These are phyloP conservation scores for Quercus suber DNA, from an alignment of 306 rosid species.

Conservation along the genomic window DNA sequence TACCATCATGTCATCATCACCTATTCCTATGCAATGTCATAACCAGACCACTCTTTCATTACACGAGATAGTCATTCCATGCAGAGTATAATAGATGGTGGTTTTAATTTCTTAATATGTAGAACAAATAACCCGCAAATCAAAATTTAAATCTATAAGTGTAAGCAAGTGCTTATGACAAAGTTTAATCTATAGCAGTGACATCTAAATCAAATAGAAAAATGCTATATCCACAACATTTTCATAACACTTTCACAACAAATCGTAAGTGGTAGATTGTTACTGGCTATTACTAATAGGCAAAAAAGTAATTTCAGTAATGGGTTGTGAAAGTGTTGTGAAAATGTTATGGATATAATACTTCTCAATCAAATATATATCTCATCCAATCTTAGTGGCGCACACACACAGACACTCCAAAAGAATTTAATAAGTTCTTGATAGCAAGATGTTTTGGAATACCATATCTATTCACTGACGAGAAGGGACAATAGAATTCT, in stretches of 20 bases:
- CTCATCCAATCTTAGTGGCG: neutral
- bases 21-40: neutral
- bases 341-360: too few relatives aligned
- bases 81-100: neutral
- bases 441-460: neutral
- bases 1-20: neutral
- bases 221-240: too few relatives aligned
- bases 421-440: neutral
- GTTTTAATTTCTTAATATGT: neutral
- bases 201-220: neutral
- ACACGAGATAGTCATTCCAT: neutral
- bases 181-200: neutral
- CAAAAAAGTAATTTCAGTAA: too few relatives aligned
- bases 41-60: neutral
- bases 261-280: too few relatives aligned
- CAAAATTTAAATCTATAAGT: neutral
- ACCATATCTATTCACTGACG: neutral
- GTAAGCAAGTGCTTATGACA: neutral
- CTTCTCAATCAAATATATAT: neutral
- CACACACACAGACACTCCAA: neutral
- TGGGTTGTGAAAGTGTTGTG: too few relatives aligned
- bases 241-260: too few relatives aligned
- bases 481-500: neutral
- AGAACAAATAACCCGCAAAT: neutral
- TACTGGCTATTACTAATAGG: too few relatives aligned